phyloP scores from a whole-genome alignment of 257 asterid species.

The Leonotis leonurus region DNA sequence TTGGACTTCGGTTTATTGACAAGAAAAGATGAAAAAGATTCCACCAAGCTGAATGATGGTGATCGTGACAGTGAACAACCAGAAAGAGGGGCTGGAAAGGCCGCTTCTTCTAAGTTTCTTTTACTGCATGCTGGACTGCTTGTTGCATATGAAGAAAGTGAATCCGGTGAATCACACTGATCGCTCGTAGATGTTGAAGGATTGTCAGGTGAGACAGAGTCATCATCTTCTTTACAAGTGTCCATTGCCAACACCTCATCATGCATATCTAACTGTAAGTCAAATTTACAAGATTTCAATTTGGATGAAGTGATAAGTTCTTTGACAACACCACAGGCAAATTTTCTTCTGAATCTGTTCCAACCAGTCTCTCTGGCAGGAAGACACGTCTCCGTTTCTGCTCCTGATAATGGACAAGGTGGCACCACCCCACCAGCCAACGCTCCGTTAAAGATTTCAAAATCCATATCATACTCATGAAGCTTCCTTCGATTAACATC shows the following conservation, averaged over 20 bases:
- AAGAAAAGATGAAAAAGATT: slow-evolving; percentile 47
- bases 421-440: slow-evolving; percentile 77
- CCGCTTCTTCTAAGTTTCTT: no score
- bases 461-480: slow-evolving; percentile 63
- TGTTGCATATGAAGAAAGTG: slow-evolving; percentile 39
- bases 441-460: slow-evolving; percentile 59
- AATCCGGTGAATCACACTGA: slow-evolving; percentile 37
- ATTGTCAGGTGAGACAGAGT: slow-evolving; percentile 22
- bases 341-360: slow-evolving; percentile 59
- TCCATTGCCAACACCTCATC: no score
- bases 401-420: slow-evolving; percentile 46
- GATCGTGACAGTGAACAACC: slow-evolving; percentile 31
- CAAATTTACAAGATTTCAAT: slow-evolving; percentile 19
- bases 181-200: slow-evolving; percentile 34
- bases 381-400: slow-evolving; percentile 53
- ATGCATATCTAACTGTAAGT: no score
- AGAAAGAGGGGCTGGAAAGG: no score
- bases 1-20: slow-evolving; percentile 40
- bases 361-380: slow-evolving; percentile 71
- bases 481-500: slow-evolving; percentile 36
- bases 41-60: slow-evolving; percentile 50
- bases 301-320: slow-evolving; percentile 39
- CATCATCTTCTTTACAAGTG: slow-evolving; percentile 26
- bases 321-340: slow-evolving; percentile 40
- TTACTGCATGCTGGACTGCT: slow-evolving; percentile 43